Base-by-base conservation (phyloP, 108 stramenopile species). In the Cyclotella distinguenda region DNA sequence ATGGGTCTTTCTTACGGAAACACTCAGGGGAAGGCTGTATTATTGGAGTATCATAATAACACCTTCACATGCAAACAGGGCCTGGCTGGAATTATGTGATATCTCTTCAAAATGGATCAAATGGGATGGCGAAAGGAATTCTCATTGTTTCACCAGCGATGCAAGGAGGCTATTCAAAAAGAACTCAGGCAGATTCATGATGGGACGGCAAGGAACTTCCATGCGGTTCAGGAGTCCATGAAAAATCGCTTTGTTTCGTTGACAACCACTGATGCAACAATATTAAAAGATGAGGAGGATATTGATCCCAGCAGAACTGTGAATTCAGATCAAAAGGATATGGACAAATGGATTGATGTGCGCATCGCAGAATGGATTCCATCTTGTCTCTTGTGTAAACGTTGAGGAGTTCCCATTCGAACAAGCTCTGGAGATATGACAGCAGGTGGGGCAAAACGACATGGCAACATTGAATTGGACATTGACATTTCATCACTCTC, bases 141-240 rank as follows among this genome's bases (percentile, higher is more conserved):
- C 4, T 16, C 2, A 42, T 2, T 42, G 40, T 42, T 42, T 5
- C 2, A 42, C 2, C n/a, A 42, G 40, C 40, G 5, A 4, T 13
- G 40, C 4, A 5, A 42, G 5, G 4, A 4, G 2, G 40, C 40
- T 16, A 42, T 42, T 16, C 2, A 4, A 16, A 42, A 42, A 5
- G 40, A 42, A n/a, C n/a, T n/a, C n/a, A n/a, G n/a, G n/a, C n/a
- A n/a, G n/a, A n/a, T n/a, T n/a, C n/a, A n/a, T n/a, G n/a, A 74
- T 58, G 68, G 73, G 16, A 74, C 38, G 5, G 67, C 58, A 39
- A 44, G 63, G 31, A 68, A 76, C 35, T 79, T 79, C 26, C 52
- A 70, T 43, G 78, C 73, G 34, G 73, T 79, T 3, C 50, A 40
- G 48, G 78, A 74, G 35, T 71, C 78, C 13, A 79, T 79, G 78